Evolutionary conservation across 805 yeast genomes (phyloP), one percentile per base, ranked within the genome.

Genomic region (Myxozyma kluyveri): DNA sequence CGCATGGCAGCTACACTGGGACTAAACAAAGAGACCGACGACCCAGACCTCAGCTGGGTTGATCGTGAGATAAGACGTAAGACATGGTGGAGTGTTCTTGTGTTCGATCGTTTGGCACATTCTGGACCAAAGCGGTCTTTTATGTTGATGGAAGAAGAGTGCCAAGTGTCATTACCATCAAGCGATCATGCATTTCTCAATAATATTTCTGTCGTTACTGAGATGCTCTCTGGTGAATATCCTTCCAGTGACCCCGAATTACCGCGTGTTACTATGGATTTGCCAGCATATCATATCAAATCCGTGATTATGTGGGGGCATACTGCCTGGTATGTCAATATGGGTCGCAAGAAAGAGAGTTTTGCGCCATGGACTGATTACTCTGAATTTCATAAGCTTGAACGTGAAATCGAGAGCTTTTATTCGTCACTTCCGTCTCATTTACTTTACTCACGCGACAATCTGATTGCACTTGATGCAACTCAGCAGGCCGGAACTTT

Each of bases 81-180:
- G 24, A 65, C 69, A 2, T 68, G 66, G 61, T 68, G 72, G 72
- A 63, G 69, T 14, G 60, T 69, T 26, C 59, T 69, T 10, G 64
- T 66, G 6, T 59, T 68, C 39, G 72, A 68, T 44, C 56, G 72
- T 18, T 52, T 67, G 33, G 65, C 66, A n/a, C 70, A 69, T 41
- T 55, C 67, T 14, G 65, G 68, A 14, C 66, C 67, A 22, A 56
- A 59, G 19, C 64, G 69, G 46, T 51, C 71, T 7, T 50, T 65
- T 12, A 58, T 63, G 53, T 47, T 67, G n/a, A 54, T 52, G 42
- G 59, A 58, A 18, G 66, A 63, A 17, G 62, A 62, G 26, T 47
- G 60, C 12, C 56, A 59, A 31, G 49, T 67, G 18, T 62, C 53
- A 33, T 54, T 68, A 1, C 71, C 71, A 3, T 64, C 68, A 23